These are phyloP conservation scores for Coniochaeta sp. DNA, from an alignment of 2,329 filamentous ascomycete species.

Conservation along the genomic window DNA sequence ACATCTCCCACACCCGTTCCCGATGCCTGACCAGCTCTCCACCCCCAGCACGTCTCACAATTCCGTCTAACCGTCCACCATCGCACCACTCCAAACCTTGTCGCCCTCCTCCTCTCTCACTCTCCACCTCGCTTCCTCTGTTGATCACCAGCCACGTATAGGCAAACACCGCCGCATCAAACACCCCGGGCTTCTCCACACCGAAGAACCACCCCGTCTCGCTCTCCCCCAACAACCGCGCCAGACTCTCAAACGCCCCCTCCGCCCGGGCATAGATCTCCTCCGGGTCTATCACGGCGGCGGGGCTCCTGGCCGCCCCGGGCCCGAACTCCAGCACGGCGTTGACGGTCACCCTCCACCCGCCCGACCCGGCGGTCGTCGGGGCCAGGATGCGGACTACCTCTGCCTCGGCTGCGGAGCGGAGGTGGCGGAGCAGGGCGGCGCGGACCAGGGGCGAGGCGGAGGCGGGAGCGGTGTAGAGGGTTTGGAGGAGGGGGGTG, in stretches of 20 bases:
- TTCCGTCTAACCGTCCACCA: constrained; percentile 14
- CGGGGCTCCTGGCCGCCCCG: neutral
- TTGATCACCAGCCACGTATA: constrained; percentile 74
- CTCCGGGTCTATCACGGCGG: constrained; percentile 25
- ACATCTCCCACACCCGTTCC: constrained; percentile 21
- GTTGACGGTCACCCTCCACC: constrained; percentile 1
- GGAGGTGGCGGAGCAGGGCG: constrained; percentile 58
- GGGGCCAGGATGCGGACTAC: constrained; percentile 54
- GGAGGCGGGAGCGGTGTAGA: constrained; percentile 64
- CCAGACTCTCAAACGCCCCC: constrained; percentile 39
- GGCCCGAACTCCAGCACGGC: constrained; percentile 5
- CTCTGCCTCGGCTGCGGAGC: constrained; percentile 65
- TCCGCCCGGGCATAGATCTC: constrained; percentile 34
- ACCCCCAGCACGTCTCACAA: constrained; percentile 9
- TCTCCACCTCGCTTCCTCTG: too few relatives aligned
- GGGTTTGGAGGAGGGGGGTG: constrained; percentile 55
- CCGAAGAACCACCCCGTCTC: constrained; percentile 40
- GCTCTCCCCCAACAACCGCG: constrained; percentile 25
- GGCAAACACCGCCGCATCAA: constrained; percentile 85
- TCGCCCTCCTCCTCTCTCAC: constrained; percentile 21
- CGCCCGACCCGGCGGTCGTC: constrained; percentile 12
- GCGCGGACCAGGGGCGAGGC: constrained; percentile 54
- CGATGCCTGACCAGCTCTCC: constrained; percentile 21
- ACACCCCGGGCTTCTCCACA: constrained; percentile 52
- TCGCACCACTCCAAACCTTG: constrained; percentile 53